Evolutionary conservation across 225 moss, liverwort and hornwort genomes (phyloP), one percentile per base, ranked within the genome.

Genomic region (Bryum argenteum): DNA sequence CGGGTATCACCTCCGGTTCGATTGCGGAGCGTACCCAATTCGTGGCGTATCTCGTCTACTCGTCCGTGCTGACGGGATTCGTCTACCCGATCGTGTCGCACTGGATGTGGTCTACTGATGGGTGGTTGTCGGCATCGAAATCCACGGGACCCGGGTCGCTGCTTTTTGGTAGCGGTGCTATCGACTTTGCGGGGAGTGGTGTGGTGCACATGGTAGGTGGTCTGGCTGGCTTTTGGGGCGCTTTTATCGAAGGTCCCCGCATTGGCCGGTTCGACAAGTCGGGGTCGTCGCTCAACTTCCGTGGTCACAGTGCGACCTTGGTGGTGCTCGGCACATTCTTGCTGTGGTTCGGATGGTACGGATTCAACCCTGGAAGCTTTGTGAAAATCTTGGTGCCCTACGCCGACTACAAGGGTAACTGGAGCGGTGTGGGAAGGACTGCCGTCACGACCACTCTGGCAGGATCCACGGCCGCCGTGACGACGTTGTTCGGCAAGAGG

Each of bases 271-370:
- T 90, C 38, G 89, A 90, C 33, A 87, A 81, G 71, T 51, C 71
- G 3, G 91, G 90, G 0, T 76, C 64, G 41, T 71, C 78, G 0
- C 61, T 87, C 70, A 80, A 71, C 73, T 90, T 91, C 83, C 77
- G 81, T 1, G 91, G 91, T 10, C 94, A 94, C 79, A 90, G 85
- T 56, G 84, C 88, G 9, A 88, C 94, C 8, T 69, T 94, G 69
- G 94, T 94, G 10, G 94, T 94, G 21, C 69, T 94, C 18, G 91
- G 88, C 0, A 85, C 88, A 0, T 94, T 94, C 66, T 44, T 94
- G 61, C 66, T 94, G 19, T 94, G 91, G 90, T 91, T 91, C 67
- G 94, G 94, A 66, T 94, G 94, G 94, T 94, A 86, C 23, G 91
- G 91, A 13, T 94, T 94, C 77, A 91, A 91, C 69, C 91, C 91